A percentile compares a stretch with the other conserved stretches of the same genome.
Conservation (phyloP, 2,329 filamentous ascomycete genomes). For the Paecilomyces variotii region DNA sequence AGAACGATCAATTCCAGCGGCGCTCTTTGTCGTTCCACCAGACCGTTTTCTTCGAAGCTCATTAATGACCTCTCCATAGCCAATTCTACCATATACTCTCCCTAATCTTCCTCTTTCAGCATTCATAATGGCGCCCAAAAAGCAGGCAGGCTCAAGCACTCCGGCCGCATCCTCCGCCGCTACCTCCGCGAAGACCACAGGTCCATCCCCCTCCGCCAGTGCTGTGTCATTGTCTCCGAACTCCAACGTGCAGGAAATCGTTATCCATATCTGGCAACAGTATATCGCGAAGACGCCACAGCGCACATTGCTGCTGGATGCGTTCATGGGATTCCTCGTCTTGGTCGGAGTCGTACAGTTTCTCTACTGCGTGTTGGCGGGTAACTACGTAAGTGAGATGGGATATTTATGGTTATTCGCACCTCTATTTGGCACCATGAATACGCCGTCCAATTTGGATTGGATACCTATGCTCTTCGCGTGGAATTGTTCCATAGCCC, state of each 20-base stretch:
- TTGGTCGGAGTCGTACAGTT: conserved; percentile 87
- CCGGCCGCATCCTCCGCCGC: conserved; percentile 11
- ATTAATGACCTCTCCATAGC: conserved; percentile 7
- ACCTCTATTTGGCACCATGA: background rate
- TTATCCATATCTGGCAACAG: conserved; percentile 63
- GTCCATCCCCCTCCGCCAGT: conserved; percentile 24
- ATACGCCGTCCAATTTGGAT: background rate
- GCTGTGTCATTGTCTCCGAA: conserved; percentile 30
- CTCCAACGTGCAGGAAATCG: conserved; percentile 48
- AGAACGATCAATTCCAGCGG: background rate
- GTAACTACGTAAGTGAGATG: conserved; percentile 73
- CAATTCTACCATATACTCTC: conserved; percentile 7
- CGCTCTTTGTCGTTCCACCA: background rate
- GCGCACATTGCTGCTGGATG: conserved; percentile 84
- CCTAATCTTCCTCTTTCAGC: background rate
- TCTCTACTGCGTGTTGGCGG: conserved; percentile 79
- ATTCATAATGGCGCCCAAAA: conserved; percentile 21
- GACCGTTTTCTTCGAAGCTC: background rate
- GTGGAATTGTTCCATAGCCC: background rate
- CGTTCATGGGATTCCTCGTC: conserved; percentile 81
- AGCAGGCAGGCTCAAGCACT: conserved; percentile 19
- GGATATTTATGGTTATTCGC: background rate
- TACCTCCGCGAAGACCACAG: conserved; percentile 15
- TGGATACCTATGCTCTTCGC: background rate
- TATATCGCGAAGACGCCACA: conserved; percentile 79